These are phyloP conservation scores for Sarocladiaceae sp. DNA, from an alignment of 2,329 filamentous ascomycete genomes.

Conservation along the genomic window DNA sequence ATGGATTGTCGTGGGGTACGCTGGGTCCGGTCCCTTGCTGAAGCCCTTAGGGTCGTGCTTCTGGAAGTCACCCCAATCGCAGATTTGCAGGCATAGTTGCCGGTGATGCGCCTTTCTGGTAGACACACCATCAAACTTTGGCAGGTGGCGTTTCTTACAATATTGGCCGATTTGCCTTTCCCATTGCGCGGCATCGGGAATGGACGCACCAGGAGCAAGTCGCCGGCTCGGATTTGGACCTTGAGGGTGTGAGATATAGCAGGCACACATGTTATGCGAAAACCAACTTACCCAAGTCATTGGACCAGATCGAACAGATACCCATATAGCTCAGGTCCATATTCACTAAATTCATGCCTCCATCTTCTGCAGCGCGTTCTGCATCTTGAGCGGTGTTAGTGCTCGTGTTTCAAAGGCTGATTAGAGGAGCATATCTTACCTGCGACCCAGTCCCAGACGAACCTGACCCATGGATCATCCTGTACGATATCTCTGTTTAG, in stretches of 20 bases:
- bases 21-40: slow-evolving; percentile 29
- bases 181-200: slow-evolving; percentile 48
- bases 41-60: slow-evolving; percentile 32
- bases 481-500: slow-evolving; percentile 61
- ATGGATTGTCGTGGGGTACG: slow-evolving; percentile 48
- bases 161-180: slow-evolving; percentile 57
- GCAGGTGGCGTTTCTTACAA: slow-evolving; percentile 55
- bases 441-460: slow-evolving; percentile 71
- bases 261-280: slow-evolving; percentile 1
- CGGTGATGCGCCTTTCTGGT: slow-evolving; percentile 65
- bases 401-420: not conserved
- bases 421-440: slow-evolving; percentile 36
- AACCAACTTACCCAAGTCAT: slow-evolving; percentile 51
- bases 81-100: slow-evolving; percentile 69
- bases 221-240: slow-evolving; percentile 43
- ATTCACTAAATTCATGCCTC: slow-evolving; percentile 62
- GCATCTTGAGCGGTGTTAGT: slow-evolving; percentile 39
- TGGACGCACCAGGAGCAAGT: slow-evolving; percentile 35
- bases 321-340: slow-evolving; percentile 73
- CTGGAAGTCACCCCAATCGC: slow-evolving; percentile 60
- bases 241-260: slow-evolving; percentile 17
- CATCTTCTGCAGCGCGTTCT: slow-evolving; percentile 56
- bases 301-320: slow-evolving; percentile 65
- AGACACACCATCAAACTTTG: slow-evolving; percentile 54
- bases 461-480: slow-evolving; percentile 69